phyloP scores from a whole-genome alignment of 305 asterid genomes.

The Plantago coronopus region DNA sequence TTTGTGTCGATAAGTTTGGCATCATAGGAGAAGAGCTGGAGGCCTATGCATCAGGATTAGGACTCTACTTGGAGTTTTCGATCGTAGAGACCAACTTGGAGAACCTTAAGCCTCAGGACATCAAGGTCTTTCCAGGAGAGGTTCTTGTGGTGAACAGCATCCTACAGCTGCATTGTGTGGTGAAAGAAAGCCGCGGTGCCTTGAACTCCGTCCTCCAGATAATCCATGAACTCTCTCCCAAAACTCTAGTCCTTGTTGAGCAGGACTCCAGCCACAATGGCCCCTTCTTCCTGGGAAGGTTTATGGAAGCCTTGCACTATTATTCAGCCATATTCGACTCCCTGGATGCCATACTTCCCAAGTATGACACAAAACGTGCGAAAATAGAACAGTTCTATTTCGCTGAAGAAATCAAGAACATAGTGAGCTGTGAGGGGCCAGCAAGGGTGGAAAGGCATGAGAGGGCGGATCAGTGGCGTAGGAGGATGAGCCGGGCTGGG shows the following conservation, averaged over 20 bases:
- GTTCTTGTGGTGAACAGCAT: conserved; percentile 68
- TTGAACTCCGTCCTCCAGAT: conserved; percentile 64
- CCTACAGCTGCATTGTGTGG: conserved; percentile 78
- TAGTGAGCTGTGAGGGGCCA: conserved; percentile 86
- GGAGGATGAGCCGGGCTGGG: conserved; percentile 95
- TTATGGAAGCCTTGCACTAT: conserved; percentile 81
- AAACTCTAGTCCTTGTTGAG: conserved; percentile 65
- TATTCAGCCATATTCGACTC: conserved; percentile 77
- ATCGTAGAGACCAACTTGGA: conserved; percentile 62
- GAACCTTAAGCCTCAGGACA: conserved; percentile 50
- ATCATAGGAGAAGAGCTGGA: conserved; percentile 65
- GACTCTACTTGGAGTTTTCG: conserved; percentile 48
- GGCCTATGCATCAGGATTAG: conserved; percentile 38
- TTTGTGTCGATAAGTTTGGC: conserved; percentile 31
- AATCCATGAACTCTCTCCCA: conserved; percentile 65
- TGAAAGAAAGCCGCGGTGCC: conserved; percentile 82
- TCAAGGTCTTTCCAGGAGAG: conserved; percentile 48
- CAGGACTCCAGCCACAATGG: conserved; percentile 91
- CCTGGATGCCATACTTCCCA: conserved; percentile 67
- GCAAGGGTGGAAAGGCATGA: conserved; percentile 83
- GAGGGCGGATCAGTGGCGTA: conserved; percentile 85
- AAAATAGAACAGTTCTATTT: conserved; percentile 83
- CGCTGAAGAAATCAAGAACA: conserved; percentile 86
- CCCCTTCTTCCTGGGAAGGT: conserved; percentile 77
- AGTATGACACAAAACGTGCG: conserved; percentile 70